Evolutionary conservation across 1,284 basidiomycete genomes (phyloP), one percentile per base, ranked within the genome.

Genomic region (Cerioporus squamosus): DNA sequence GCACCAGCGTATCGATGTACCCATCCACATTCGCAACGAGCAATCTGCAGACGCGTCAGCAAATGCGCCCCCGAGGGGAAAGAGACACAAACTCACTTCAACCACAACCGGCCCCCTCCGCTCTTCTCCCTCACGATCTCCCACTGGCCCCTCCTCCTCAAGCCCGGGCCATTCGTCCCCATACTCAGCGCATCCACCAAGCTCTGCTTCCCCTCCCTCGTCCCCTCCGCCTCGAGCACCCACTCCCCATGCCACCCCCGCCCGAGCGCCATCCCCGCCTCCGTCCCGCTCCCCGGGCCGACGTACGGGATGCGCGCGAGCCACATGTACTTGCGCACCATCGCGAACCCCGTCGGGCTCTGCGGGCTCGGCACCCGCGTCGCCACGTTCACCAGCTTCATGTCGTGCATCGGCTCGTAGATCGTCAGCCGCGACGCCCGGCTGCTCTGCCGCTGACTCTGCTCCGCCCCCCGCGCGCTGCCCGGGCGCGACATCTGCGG

Each of bases 171-270:
- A 46, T 64, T 57, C 26, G 57, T 51, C 14, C 45, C 53, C 4
- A 59, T 57, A 10, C 50, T 40, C 24, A 71, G 64, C 60, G 84
- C 85, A 58, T 85, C 79, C n/a, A 86, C 44, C 43, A 91, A 70
- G 5, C 74, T 70, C 66, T 81, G 75, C 51, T 80, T 76, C 4
- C 89, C 90, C 69, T 92, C 89, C 22, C 73, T 76, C 18, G 89
- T 91, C 1, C 90, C 90, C 59, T 90, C 87, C 2, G 82, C 85
- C 70, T 91, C 88, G 23, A 92, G 75, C 24, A 90, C 76, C 90
- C 89, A 92, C 63, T 90, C 87, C 2, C 87, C 86, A 40, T 80
- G 75, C 89, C 89, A 92, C 1, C 87, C 88, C 22, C 81, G 79
- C 12, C 86, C 87, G 36, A 89, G 75, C 36, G 74, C 77, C 52